Conservation (phyloP, 2,329 filamentous ascomycete genomes). For the Cercospora zeae-maydis region DNA sequence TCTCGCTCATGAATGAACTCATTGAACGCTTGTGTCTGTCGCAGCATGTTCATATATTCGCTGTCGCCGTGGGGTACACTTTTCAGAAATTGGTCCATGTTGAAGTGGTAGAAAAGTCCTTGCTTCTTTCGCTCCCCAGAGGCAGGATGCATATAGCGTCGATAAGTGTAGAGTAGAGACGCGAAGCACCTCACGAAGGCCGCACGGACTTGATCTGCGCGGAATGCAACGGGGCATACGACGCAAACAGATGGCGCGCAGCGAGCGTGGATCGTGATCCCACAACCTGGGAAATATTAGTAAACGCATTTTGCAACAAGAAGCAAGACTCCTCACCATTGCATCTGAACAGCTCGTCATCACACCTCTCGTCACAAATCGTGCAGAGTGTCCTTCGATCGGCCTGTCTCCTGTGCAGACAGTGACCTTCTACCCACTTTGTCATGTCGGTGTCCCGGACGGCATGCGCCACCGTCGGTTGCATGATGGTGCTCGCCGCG, state of each 20-base stretch:
- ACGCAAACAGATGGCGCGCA: conserved; percentile 59
- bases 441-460: conserved; percentile 74
- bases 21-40: conserved; percentile 59
- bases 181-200: conserved; percentile 68
- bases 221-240: conserved; percentile 63
- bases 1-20: conserved; percentile 84
- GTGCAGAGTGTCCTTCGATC: conserved; percentile 63
- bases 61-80: conserved; percentile 62
- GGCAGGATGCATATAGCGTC: conserved; percentile 59
- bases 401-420: conserved; percentile 61
- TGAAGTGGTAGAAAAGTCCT: conserved; percentile 61
- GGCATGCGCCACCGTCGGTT: conserved; percentile 74
- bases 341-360: conserved; percentile 73
- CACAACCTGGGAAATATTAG: conserved; percentile 50
- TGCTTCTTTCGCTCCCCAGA: conserved; percentile 60
- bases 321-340: conserved; percentile 42
- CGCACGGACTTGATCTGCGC: conserved; percentile 63
- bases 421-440: conserved; percentile 82
- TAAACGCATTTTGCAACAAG: background rate
- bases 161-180: conserved; percentile 66
- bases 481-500: conserved; percentile 82
- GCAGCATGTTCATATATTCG: conserved; percentile 60
- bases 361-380: conserved; percentile 71
- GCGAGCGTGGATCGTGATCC: conserved; percentile 53
- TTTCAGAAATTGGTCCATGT: conserved; percentile 63